Base-by-base conservation (phyloP, 208 protist genomes). In the Acanthamoeba triangularis region DNA sequence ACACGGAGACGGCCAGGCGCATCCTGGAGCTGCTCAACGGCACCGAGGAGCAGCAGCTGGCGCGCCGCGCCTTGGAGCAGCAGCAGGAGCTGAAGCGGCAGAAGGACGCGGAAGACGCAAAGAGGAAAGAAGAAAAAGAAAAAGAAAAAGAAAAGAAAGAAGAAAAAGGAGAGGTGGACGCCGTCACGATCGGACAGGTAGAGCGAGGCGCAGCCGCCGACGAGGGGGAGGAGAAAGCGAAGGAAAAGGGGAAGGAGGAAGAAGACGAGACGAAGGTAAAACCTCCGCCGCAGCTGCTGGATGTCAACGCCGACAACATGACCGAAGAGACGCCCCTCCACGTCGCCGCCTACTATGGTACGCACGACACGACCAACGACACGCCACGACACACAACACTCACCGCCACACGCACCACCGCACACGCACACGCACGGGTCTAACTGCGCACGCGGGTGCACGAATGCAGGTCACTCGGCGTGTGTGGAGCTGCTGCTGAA, bases 241-340 rank as follows among this genome's bases (percentile, higher is more conserved):
- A 65, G 59, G 59, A 65, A 18, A 65, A 2, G 59, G 59, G 6
- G n/a, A 35, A 65, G 41, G n/a, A 90, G 14, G 35, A 90, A 41
- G 54, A 90, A 56, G 10, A 90, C 69, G 28, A 35, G 14, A 63
- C 23, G 16, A 63, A 20, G 25, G 30, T 25, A 1, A 91, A 63
- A 25, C 52, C 35, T 13, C 18, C 20, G n/a, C 41, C 78, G 13
- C 78, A 14, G 28, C 49, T 69, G 23, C 18, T 72, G 54, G 41
- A 52, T 20, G 84, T 91, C 47, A 91, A 91, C 16, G 84, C 84
- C 41, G 84, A 91, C 35, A 91, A 91, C 61, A 14, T 91, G 30
- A 30, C 18, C 41, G 84, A 91, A 33, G 84, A 91, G 23, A 69
- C 84, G 5, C 56, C 84, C 5, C 84, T 91, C 6, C 84, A 91